These are phyloP conservation scores for Setaria italica DNA, from an alignment of 202 grass and related monocot species.

Conservation along the genomic window DNA sequence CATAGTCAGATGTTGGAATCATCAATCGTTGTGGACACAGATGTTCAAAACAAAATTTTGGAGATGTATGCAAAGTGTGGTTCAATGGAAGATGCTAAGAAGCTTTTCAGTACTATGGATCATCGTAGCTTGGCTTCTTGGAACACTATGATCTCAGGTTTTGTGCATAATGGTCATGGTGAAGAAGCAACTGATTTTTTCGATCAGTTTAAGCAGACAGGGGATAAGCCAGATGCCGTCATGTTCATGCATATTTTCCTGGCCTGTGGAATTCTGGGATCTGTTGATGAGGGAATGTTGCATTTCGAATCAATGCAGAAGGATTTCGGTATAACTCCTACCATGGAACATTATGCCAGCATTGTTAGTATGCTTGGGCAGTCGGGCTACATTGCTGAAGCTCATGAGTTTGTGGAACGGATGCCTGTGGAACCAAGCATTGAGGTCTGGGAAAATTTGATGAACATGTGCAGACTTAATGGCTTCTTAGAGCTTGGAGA, in stretches of 20 bases:
- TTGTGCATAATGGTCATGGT: constrained; percentile 79
- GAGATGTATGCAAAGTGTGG: constrained; percentile 91
- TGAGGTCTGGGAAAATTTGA: constrained; percentile 87
- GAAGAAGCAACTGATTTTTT: constrained; percentile 86
- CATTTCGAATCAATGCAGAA: constrained; percentile 97
- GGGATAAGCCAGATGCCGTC: constrained; percentile 61
- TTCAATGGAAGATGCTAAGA: constrained; percentile 75
- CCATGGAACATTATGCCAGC: constrained; percentile 75
- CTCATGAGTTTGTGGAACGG: constrained; percentile 80
- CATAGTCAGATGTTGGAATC: constrained; percentile 62
- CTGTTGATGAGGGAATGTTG: constrained; percentile 90
- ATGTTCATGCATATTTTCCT: constrained; percentile 77
- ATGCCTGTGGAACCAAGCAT: constrained; percentile 80
- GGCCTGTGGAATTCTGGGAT: constrained; percentile 80
- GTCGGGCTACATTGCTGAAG: constrained; percentile 88
- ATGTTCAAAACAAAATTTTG: constrained; percentile 80
- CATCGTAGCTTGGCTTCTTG: constrained; percentile 72
- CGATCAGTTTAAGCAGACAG: constrained; percentile 64
- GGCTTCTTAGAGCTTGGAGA: constrained; percentile 78
- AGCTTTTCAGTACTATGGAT: constrained; percentile 74
- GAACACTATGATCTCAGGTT: constrained; percentile 84
- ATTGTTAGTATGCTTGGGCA: constrained; percentile 93
- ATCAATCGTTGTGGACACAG: constrained; percentile 49
- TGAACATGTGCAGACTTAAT: constrained; percentile 83
- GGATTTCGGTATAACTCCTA: constrained; percentile 78